Base-by-base conservation (phyloP, 2,329 filamentous ascomycete species). In the Cadophora sp. region DNA sequence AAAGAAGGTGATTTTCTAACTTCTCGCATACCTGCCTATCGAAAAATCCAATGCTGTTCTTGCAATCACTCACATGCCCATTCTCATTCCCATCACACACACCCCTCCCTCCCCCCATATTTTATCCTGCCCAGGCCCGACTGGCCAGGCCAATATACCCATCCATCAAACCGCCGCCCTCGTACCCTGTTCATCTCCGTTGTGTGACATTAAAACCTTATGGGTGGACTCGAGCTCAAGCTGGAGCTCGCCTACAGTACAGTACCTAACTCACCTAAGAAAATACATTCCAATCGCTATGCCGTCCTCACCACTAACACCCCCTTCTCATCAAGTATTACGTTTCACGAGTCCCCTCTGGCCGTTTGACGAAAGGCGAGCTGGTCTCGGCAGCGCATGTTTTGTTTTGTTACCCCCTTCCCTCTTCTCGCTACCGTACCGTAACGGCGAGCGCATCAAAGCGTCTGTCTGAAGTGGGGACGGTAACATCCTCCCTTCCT, bases 131-230 rank as follows among this genome's bases (percentile, higher is more conserved):
- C 61, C 45, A 58, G 48, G 27, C 27, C 27, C 27, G 27, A 36
- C 50, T 20, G 33, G 51, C 27, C 30, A 8, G 33, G 51, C 27
- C 30, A 8, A 48, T 47, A 43, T 59, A 45, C 62, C 62, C 59
- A 62, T 24, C 62, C 62, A 45, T 65, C 45, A 60, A 47, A 48
- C 45, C 24, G 55, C 24, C 58, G 55, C 24, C 58, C 43, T 60
- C 48, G 59, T 51, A 59, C 59, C 51, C 50, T 27, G 58, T 50
- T 66, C 59, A 59, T 68, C 59, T 68, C 53, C 39, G 39, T 62
- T 39, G 59, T 68, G 66, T 43, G 66, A 68, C 62, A 65, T 20
- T 41, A 39, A 13, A 62, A 43, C 47, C 55, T 43, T 58, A 58
- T 43, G 55, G 55, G 39, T 27, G 53, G 55, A 24, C 55, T 22